Percentiles rank a stretch among this genome's conserved stretches.
These are phyloP conservation scores for Trametes sanguinea DNA, from an alignment of 768 basidiomycete species.

Conservation along the genomic window DNA sequence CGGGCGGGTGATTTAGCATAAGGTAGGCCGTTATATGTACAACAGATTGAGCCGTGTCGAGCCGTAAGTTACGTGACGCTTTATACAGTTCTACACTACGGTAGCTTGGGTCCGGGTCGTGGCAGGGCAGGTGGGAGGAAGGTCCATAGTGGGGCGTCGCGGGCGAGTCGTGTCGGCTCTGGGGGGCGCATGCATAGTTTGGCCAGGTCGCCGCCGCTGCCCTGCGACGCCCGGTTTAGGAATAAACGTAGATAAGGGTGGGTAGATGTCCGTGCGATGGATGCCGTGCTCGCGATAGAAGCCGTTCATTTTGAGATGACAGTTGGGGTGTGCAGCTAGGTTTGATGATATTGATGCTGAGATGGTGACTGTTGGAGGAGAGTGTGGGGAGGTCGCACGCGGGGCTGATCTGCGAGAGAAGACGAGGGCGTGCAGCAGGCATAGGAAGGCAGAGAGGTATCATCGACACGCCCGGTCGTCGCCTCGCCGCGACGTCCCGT, in stretches of 20 bases:
- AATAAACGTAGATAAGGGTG: no score
- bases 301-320: conserved; percentile 4
- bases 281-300: neutral
- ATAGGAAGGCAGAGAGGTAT: neutral
- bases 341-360: conserved; percentile 5
- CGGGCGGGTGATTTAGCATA: neutral
- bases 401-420: neutral
- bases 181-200: no score
- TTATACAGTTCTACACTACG: conserved; percentile 15
- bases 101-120: no score
- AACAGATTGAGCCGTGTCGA: conserved; percentile 2
- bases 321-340: conserved; percentile 3
- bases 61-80: conserved; percentile 8
- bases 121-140: no score
- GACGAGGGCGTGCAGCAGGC: neutral
- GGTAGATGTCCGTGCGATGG: neutral
- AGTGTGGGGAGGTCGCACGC: neutral
- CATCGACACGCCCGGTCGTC: neutral
- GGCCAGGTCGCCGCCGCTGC: no score
- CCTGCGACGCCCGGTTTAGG: no score
- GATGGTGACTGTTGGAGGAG: neutral
- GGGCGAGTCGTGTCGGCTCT: no score
- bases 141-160: no score
- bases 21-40: conserved; percentile 3
- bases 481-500: no score